Evolutionary conservation across 208 protist genomes (phyloP).

Genomic region (Leishmania tropica): DNA sequence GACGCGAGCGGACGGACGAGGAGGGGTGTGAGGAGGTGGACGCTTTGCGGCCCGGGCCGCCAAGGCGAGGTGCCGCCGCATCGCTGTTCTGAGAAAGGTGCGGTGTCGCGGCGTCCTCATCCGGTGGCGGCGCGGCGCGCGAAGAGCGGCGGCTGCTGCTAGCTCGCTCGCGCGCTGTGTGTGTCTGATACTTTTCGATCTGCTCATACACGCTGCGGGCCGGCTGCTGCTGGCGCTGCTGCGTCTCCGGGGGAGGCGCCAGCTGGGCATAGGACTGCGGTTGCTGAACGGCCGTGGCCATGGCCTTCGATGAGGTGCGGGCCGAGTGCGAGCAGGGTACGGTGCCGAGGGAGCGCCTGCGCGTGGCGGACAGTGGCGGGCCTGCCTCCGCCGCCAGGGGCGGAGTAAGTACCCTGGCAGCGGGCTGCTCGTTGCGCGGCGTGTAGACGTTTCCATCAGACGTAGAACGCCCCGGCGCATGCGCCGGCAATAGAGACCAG

Average conservation of each 20-base stretch:
- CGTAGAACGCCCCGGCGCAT: neutral
- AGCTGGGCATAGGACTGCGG: neutral
- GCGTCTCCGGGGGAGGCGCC: neutral
- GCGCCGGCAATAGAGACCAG: conserved; percentile 7
- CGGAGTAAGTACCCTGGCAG: neutral
- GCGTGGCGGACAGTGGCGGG: neutral
- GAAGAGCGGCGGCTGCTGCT: conserved; percentile 3
- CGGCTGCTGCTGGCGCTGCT: neutral
- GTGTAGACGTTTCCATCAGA: conserved; percentile 9
- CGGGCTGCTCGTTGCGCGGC: neutral
- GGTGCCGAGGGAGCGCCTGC: conserved; percentile 3
- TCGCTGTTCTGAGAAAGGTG: neutral
- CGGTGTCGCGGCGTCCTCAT: neutral
- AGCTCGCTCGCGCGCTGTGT: neutral
- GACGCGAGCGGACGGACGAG: neutral
- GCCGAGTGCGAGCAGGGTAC: conserved; percentile 29
- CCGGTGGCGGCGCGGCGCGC: neutral
- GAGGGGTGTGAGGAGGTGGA: neutral
- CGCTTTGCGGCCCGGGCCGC: neutral
- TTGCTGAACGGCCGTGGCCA: neutral
- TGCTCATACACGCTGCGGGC: conserved; percentile 9
- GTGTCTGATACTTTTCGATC: conserved; percentile 1
- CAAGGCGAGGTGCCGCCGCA: neutral
- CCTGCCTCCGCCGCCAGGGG: neutral
- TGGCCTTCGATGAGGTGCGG: conserved; percentile 17